Evolutionary conservation across 306 rosid species (phyloP), one percentile per base, ranked within the genome.

Genomic region (Trifolium fragiferum): DNA sequence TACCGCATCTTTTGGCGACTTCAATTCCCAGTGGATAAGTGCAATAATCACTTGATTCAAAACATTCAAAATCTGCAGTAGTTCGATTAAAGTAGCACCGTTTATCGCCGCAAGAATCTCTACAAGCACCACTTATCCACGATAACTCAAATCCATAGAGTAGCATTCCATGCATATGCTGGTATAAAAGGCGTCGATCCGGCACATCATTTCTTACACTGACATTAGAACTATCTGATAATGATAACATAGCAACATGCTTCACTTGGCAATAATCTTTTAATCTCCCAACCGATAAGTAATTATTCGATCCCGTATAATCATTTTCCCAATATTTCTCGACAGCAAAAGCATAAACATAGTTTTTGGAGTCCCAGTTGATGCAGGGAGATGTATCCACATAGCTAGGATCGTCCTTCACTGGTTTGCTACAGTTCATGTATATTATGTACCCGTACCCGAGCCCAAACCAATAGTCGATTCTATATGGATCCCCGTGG

Each of bases 391-490:
- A 16, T 4, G 76, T 61, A 21, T 61, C 57, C 65, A 70, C 72
- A 10, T 70, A 78, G 12, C 0, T 6, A 1, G 3, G 10, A 51
- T 18, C 49, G 4, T 61, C 60, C 4, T 3, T 70, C 59, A 78
- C 77, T 25, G 49, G 60, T 8, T 64, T 18, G 14, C 10, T 72
- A 14, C 82, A 71, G 8, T 70, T 49, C 69, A 81, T 63, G 68
- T 43, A 81, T 27, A 32, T 32, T 60, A 60, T 4, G 18, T 15
- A 2, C 10, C 0, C 0, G 8, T 4, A 1, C 61, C 7, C 0
- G 2, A 1, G 1, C 61, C 7, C 6, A 3, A 7, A 8, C 0
- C 0, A 2, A 12, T 0, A 2, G 12, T 7, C 2, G 30, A 2
- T 6, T 10, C 10, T 1, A n/a, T 32, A 62, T 32, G 67, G 25